Evolutionary conservation across 139 green algal species (phyloP).

Genomic region (Picochlorum sp.): DNA sequence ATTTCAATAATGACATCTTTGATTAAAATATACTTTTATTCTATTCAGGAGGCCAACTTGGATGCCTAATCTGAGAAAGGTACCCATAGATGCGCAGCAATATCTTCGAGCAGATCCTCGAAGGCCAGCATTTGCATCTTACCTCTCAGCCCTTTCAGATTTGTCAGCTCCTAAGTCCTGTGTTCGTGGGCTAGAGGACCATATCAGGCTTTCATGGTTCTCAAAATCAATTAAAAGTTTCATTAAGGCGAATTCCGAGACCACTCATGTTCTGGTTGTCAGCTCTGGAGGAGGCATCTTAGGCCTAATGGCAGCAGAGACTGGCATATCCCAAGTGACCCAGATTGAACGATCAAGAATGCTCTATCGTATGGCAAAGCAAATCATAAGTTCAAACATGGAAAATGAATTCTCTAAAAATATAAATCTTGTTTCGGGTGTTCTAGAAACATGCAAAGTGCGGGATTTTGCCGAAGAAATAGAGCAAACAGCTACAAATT

Average conservation of each 20-base stretch:
- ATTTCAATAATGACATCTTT: background rate
- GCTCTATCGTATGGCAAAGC: conserved; percentile 52
- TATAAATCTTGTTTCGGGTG: background rate
- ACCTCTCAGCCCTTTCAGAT: conserved; percentile 33
- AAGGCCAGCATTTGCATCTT: conserved; percentile 13
- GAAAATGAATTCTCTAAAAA: background rate
- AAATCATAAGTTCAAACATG: conserved; percentile 32
- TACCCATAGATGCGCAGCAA: background rate
- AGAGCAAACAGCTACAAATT: background rate
- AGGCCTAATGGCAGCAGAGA: conserved; percentile 23
- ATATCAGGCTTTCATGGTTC: conserved; percentile 2
- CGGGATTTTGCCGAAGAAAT: background rate
- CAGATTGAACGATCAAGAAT: conserved; percentile 36
- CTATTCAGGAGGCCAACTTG: conserved; percentile 53
- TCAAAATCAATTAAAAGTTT: conserved; percentile 11
- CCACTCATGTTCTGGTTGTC: conserved; percentile 29
- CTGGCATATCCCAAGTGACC: conserved; percentile 22
- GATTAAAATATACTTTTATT: background rate
- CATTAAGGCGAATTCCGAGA: conserved; percentile 21
- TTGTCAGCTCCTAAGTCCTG: conserved; percentile 33
- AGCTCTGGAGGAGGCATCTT: conserved; percentile 27
- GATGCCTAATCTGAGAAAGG: conserved; percentile 32
- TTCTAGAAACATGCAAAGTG: background rate
- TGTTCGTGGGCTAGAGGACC: conserved; percentile 20
- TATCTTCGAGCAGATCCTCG: conserved; percentile 9